A percentile compares a stretch with the other conserved stretches of the same genome.
Conservation (phyloP, 2,329 filamentous ascomycete species). For the Biscogniauxia marginata region DNA sequence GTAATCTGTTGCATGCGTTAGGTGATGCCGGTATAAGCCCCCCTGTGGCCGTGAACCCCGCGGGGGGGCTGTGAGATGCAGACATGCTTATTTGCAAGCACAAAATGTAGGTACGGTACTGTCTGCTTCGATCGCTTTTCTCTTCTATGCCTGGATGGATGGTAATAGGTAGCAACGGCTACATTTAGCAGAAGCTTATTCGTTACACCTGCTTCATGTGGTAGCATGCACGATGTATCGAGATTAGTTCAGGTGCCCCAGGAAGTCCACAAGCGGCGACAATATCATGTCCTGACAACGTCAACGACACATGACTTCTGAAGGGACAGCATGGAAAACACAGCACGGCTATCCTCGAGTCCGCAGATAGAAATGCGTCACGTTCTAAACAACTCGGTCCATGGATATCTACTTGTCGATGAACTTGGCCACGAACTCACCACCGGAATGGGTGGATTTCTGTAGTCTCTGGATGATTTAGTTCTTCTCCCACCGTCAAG, state of each 20-base stretch:
- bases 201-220: slow-evolving; percentile 30
- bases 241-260: slow-evolving; percentile 14
- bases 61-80: slow-evolving; percentile 19
- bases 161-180: slow-evolving; percentile 20
- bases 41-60: slow-evolving; percentile 10
- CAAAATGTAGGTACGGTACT: slow-evolving; percentile 12
- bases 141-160: slow-evolving; percentile 13
- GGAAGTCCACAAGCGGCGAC: slow-evolving; percentile 1
- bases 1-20: slow-evolving; percentile 20
- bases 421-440: not conserved
- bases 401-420: not conserved
- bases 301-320: not conserved
- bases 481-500: not conserved
- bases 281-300: not conserved
- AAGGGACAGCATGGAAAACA: slow-evolving; percentile 4
- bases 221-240: slow-evolving; percentile 28
- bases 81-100: slow-evolving; percentile 11
- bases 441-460: not conserved
- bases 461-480: not conserved
- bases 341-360: slow-evolving; percentile 7
- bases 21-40: slow-evolving; percentile 18
- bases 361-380: slow-evolving; percentile 8
- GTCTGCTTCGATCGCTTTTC: slow-evolving; percentile 5
- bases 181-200: slow-evolving; percentile 23
- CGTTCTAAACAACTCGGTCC: not conserved